These are phyloP conservation scores for Citeromyces matritensis DNA, from an alignment of 805 yeast genomes.

Conservation along the genomic window DNA sequence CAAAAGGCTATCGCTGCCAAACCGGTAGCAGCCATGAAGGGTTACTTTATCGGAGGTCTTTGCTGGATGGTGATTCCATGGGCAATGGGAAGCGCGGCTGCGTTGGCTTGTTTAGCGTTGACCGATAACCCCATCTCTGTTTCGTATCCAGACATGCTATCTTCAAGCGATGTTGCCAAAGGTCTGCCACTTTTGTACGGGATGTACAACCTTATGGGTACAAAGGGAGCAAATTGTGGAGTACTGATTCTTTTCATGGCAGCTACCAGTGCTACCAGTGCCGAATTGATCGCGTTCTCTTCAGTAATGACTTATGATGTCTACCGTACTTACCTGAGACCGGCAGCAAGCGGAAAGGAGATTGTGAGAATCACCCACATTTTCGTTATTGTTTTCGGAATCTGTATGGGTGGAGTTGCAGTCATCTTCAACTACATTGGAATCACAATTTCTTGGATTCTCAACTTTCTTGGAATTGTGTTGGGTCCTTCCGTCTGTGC, in stretches of 20 bases:
- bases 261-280: constrained; percentile 24
- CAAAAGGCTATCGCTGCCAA: constrained; percentile 16
- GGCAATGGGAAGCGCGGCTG: constrained; percentile 14
- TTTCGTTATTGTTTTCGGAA: constrained; percentile 22
- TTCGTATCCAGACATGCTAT: constrained; percentile 25
- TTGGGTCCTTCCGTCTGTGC: constrained; percentile 37
- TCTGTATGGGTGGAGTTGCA: constrained; percentile 21
- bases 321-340: constrained; percentile 21
- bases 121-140: constrained; percentile 15
- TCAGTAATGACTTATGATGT: constrained; percentile 23
- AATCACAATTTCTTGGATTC: constrained; percentile 22
- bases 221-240: constrained; percentile 24
- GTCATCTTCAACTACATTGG: constrained; percentile 24
- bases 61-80: constrained; percentile 17
- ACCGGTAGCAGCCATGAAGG: constrained; percentile 12
- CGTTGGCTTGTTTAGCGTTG: constrained; percentile 18
- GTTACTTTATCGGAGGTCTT: constrained; percentile 15
- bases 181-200: constrained; percentile 23
- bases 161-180: constrained; percentile 19
- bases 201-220: constrained; percentile 16
- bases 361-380: constrained; percentile 19
- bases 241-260: constrained; percentile 23
- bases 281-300: constrained; percentile 24
- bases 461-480: constrained; percentile 30
- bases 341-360: constrained; percentile 20